Conservation (phyloP, 768 basidiomycete species). For the Fomitopsis serialis region DNA sequence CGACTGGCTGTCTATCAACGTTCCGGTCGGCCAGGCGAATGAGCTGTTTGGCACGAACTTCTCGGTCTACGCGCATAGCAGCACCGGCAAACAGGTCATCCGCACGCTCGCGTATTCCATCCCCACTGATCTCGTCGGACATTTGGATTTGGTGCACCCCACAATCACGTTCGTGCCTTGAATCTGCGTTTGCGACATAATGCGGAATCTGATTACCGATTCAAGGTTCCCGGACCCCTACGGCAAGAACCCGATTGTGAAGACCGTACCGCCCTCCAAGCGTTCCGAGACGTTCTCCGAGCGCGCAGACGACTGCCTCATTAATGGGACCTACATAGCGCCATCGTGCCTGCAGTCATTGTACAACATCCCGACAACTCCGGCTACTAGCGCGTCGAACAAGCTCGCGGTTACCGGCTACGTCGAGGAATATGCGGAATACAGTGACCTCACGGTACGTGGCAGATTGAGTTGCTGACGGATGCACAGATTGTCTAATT, state of each 20-base stretch:
- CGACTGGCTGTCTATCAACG: slow-evolving; percentile 21
- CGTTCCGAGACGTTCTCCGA: slow-evolving; percentile 17
- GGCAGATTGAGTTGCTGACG: slow-evolving; percentile 32
- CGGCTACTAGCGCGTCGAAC: slow-evolving; percentile 19
- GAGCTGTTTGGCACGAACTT: slow-evolving; percentile 24
- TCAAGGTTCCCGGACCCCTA: slow-evolving; percentile 6
- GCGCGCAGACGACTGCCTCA: slow-evolving; percentile 26
- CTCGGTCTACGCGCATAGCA: slow-evolving; percentile 19
- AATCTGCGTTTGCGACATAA: slow-evolving; percentile 12
- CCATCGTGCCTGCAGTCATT: slow-evolving; percentile 25
- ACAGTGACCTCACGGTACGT: slow-evolving; percentile 26
- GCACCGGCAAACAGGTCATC: slow-evolving; percentile 16
- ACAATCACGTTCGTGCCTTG: slow-evolving; percentile 15
- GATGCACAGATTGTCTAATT: slow-evolving; percentile 14
- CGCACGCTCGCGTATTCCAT: slow-evolving; percentile 28
- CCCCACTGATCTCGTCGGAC: slow-evolving; percentile 20
- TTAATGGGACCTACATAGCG: slow-evolving; percentile 25
- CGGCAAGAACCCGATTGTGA: slow-evolving; percentile 16
- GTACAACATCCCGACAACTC: slow-evolving; percentile 22
- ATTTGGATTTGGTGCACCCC: slow-evolving; percentile 25
- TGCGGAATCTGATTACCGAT: not conserved
- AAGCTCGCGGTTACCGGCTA: slow-evolving; percentile 29
- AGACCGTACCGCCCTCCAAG: slow-evolving; percentile 17
- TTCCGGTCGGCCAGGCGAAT: slow-evolving; percentile 24
- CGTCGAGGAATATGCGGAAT: slow-evolving; percentile 24